A percentile compares a stretch with the other conserved stretches of the same genome.
phyloP scores from a whole-genome alignment of 352 stramenopile species.

The Phytophthora pini region DNA sequence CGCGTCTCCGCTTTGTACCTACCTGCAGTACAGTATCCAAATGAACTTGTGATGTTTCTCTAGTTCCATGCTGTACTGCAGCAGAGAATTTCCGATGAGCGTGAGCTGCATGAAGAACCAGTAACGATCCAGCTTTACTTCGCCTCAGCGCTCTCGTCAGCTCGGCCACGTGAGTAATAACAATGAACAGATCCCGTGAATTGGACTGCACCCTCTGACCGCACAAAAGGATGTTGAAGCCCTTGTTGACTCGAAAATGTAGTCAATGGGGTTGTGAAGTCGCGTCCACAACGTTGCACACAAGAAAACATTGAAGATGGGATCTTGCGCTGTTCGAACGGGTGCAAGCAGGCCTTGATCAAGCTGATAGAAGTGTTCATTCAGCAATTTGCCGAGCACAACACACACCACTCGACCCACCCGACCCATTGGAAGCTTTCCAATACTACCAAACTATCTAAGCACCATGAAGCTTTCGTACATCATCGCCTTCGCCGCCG shows the following conservation, averaged over 20 bases:
- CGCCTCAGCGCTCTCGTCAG: too few species aligned
- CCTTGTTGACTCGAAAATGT: not conserved
- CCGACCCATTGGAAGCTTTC: conserved; percentile 2
- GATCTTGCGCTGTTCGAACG: conserved; percentile 14
- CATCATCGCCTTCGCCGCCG: conserved; percentile 18
- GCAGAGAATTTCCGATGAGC: too few species aligned
- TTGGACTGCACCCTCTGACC: not conserved
- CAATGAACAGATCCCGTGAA: conserved; percentile 2
- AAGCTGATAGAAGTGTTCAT: conserved; percentile 7
- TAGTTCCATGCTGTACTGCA: too few species aligned
- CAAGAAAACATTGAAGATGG: conserved; percentile 14
- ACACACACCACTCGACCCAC: conserved; percentile 1
- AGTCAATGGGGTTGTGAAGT: conserved; percentile 5
- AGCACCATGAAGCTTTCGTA: conserved; percentile 22
- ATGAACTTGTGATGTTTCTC: too few species aligned
- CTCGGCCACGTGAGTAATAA: conserved; percentile 2
- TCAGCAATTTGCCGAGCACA: conserved; percentile 13
- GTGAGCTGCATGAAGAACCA: not conserved
- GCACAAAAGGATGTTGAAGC: not conserved
- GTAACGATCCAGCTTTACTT: not conserved
- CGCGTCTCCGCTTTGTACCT: too few species aligned
- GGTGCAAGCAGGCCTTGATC: not conserved
- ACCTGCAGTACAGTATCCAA: too few species aligned
- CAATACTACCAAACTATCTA: conserved; percentile 3
- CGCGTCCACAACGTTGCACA: conserved; percentile 9